Evolutionary conservation across 2,329 filamentous ascomycete genomes (phyloP).

Genomic region (Arthrobotrys entomopaga): DNA sequence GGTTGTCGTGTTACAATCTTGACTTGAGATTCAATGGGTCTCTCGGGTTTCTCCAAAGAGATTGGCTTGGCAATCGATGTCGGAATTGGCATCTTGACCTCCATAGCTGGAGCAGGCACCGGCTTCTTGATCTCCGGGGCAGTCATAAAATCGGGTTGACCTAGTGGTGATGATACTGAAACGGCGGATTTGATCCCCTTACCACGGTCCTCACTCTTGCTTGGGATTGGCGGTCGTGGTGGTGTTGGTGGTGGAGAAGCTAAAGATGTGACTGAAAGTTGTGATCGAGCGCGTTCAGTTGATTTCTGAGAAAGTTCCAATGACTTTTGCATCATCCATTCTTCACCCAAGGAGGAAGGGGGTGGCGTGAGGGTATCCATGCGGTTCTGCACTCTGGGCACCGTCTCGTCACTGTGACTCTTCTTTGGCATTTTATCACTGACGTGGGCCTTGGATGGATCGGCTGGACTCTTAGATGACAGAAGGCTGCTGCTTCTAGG

Average conservation of each 20-base stretch:
- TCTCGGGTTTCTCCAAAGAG: slow-evolving; percentile 46
- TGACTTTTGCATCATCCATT: slow-evolving; percentile 53
- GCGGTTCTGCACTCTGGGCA: slow-evolving; percentile 47
- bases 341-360: slow-evolving; percentile 44
- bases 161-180: slow-evolving; percentile 38
- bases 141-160: slow-evolving; percentile 33
- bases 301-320: slow-evolving; percentile 42
- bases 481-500: slow-evolving; percentile 40
- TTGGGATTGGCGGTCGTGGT: slow-evolving; percentile 49
- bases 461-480: slow-evolving; percentile 36
- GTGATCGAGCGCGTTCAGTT: slow-evolving; percentile 49
- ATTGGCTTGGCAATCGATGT: slow-evolving; percentile 53
- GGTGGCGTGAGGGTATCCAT: slow-evolving; percentile 50
- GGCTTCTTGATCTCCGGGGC: slow-evolving; percentile 50
- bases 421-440: slow-evolving; percentile 41
- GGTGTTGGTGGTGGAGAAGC: slow-evolving; percentile 49
- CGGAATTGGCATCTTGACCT: slow-evolving; percentile 52
- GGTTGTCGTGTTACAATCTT: slow-evolving; percentile 48
- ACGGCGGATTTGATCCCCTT: slow-evolving; percentile 31
- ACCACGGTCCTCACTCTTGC: slow-evolving; percentile 41
- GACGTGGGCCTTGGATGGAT: slow-evolving; percentile 21
- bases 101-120: slow-evolving; percentile 4
- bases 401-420: slow-evolving; percentile 47
- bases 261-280: slow-evolving; percentile 49
- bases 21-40: slow-evolving; percentile 47